Evolutionary conservation across 1,284 basidiomycete species (phyloP).

Genomic region (Malassezia dermatis): DNA sequence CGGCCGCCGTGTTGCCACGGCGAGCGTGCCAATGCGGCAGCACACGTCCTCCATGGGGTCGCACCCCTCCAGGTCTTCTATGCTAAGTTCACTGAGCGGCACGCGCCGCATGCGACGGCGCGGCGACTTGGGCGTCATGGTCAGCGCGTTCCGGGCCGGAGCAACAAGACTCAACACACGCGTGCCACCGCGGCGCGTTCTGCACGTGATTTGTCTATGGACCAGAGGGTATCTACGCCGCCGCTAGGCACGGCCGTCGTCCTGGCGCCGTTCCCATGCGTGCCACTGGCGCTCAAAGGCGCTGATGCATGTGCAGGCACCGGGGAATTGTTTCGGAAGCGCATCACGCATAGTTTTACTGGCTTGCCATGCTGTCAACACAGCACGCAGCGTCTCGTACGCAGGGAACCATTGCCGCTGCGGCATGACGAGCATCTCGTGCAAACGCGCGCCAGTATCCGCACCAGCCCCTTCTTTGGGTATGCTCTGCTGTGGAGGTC

Average conservation of each 20-base stretch:
- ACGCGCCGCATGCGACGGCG: neutral
- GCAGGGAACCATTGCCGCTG: constrained; percentile 10
- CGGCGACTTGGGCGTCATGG: neutral
- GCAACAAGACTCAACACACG: neutral
- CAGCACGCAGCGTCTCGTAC: constrained; percentile 5
- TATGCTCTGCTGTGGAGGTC: neutral
- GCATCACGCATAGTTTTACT: neutral
- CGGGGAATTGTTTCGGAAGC: neutral
- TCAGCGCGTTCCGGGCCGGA: neutral
- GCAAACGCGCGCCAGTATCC: neutral
- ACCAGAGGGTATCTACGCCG: neutral
- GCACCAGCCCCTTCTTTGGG: neutral
- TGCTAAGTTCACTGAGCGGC: constrained; percentile 8
- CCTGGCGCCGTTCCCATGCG: neutral
- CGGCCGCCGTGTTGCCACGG: neutral
- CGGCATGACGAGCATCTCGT: neutral
- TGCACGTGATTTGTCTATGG: neutral
- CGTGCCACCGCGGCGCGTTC: neutral
- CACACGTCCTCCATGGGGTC: constrained; percentile 2
- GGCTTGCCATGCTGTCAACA: neutral
- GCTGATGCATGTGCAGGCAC: neutral
- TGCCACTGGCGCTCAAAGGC: neutral
- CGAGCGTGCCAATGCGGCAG: neutral
- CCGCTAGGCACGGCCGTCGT: neutral
- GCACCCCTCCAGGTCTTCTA: neutral